Evolutionary conservation across 139 green algal genomes (phyloP).

Genomic region (Closterium sp.): DNA sequence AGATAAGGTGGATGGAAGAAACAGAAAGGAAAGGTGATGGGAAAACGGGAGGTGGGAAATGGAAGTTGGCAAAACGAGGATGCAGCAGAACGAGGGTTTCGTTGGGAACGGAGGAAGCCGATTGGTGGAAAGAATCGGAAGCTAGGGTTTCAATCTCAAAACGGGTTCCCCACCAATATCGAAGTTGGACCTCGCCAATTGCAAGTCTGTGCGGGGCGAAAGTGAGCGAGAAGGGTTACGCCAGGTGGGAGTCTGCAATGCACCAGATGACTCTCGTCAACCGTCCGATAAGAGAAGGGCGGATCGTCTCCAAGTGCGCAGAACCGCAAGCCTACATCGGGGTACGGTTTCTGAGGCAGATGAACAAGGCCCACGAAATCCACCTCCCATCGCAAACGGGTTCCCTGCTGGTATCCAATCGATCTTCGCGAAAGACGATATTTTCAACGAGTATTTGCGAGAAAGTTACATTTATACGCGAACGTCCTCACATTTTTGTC

Average conservation of each 20-base stretch:
- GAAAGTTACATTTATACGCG: too few species aligned
- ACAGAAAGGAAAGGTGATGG: not conserved
- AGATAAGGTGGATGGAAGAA: not conserved
- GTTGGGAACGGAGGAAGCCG: not conserved
- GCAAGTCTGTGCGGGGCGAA: too few species aligned
- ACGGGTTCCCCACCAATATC: not conserved
- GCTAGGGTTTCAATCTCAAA: not conserved
- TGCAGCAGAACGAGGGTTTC: not conserved
- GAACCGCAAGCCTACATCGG: not conserved
- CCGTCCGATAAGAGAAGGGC: not conserved
- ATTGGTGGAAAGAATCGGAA: not conserved
- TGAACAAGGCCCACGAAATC: too few species aligned
- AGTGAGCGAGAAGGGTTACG: not conserved
- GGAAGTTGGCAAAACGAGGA: not conserved
- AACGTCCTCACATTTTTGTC: too few species aligned
- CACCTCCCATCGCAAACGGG: not conserved
- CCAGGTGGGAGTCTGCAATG: not conserved
- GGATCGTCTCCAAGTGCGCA: not conserved
- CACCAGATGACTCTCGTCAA: not conserved
- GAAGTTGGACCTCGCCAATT: too few species aligned
- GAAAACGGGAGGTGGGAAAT: not conserved
- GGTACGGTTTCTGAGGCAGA: too few species aligned
- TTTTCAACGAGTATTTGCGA: too few species aligned
- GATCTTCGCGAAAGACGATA: not conserved
- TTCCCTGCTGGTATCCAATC: not conserved